Conservation (phyloP, 805 yeast species). For the Candida coquimbonensis region DNA sequence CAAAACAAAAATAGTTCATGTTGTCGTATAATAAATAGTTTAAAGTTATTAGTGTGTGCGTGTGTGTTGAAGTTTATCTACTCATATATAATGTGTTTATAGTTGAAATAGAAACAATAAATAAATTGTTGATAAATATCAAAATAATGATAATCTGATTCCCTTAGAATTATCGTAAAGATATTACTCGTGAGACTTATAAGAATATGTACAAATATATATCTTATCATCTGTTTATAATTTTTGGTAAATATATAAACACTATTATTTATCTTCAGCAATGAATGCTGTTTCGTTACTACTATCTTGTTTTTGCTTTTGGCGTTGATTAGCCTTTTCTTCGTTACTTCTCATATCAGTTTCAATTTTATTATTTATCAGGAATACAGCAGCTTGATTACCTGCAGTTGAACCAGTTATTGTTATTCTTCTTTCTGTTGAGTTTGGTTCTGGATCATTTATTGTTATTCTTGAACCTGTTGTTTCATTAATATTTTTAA, state of each 20-base stretch:
- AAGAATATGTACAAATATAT: no score
- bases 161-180: no score
- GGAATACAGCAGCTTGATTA: slow-evolving; percentile 63
- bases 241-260: no score
- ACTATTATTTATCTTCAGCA: neutral
- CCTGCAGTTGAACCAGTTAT: slow-evolving; percentile 61
- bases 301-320: neutral
- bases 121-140: neutral
- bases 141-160: no score
- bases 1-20: neutral
- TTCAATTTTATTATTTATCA: slow-evolving; percentile 63
- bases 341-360: slow-evolving; percentile 50
- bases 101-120: no score
- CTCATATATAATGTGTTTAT: no score
- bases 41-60: no score
- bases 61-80: no score
- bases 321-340: slow-evolving; percentile 5
- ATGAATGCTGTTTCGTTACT: neutral
- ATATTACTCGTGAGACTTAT: no score
- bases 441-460: slow-evolving; percentile 48
- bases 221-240: no score
- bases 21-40: no score
- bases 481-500: slow-evolving; percentile 66
- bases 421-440: slow-evolving; percentile 54
- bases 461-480: slow-evolving; percentile 74